Conservation (phyloP, 305 asterid species). For the Solanum aculeatissimum region DNA sequence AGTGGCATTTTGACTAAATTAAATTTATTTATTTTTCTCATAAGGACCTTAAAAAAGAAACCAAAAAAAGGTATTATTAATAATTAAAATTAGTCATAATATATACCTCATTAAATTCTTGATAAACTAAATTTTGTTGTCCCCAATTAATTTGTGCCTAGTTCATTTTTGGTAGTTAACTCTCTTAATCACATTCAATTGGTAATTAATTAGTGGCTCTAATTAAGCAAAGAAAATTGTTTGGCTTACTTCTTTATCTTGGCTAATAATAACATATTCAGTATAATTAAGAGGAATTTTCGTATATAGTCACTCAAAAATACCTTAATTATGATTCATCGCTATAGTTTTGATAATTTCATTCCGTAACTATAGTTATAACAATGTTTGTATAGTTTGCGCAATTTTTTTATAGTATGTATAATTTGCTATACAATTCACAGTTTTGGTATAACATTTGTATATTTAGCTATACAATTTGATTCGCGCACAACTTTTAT, state of each 20-base stretch:
- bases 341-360: too few relatives aligned
- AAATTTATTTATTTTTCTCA: not conserved
- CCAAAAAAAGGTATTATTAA: not conserved
- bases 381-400: too few relatives aligned
- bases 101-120: not conserved
- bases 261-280: not conserved
- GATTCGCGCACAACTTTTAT: too few relatives aligned
- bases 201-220: not conserved
- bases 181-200: not conserved
- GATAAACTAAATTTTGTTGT: not conserved
- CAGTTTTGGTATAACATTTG: too few relatives aligned
- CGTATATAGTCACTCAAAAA: too few relatives aligned
- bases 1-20: not conserved
- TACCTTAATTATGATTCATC: too few relatives aligned
- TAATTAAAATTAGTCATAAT: not conserved
- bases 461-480: too few relatives aligned
- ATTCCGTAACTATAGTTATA: too few relatives aligned
- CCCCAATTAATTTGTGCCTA: not conserved
- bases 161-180: not conserved
- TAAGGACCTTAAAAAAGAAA: not conserved
- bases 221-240: not conserved
- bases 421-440: too few relatives aligned
- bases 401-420: too few relatives aligned
- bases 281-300: not conserved
- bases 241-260: not conserved